Percentiles rank a stretch among this genome's conserved stretches.
Evolutionary conservation across 2,329 filamentous ascomycete genomes (phyloP).

Genomic region (Xylariales sp.): DNA sequence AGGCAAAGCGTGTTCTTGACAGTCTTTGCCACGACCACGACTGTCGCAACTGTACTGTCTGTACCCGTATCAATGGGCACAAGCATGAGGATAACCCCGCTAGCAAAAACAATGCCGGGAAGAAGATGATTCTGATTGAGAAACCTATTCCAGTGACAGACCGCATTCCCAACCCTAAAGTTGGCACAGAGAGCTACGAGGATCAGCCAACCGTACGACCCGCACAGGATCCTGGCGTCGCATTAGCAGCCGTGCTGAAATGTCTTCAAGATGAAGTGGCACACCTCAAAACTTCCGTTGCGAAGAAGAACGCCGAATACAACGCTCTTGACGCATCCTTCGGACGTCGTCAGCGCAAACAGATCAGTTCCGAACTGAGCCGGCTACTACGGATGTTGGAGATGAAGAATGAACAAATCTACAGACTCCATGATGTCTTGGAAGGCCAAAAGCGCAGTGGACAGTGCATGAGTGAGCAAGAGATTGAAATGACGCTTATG

Average conservation of each 20-base stretch:
- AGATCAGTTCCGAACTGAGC: conserved; percentile 57
- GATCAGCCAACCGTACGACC: conserved; percentile 59
- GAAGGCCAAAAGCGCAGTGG: conserved; percentile 70
- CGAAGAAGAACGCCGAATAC: conserved; percentile 57
- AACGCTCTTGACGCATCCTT: conserved; percentile 63
- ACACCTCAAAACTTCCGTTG: conserved; percentile 69
- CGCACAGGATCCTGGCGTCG: conserved; percentile 63
- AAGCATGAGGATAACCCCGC: conserved; percentile 24
- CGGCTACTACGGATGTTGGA: conserved; percentile 60
- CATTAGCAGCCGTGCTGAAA: conserved; percentile 81
- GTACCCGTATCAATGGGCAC: conserved; percentile 46
- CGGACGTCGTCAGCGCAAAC: conserved; percentile 59
- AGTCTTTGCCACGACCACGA: conserved; percentile 47
- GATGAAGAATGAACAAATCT: conserved; percentile 74
- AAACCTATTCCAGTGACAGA: conserved; percentile 65
- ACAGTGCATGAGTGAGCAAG: conserved; percentile 57
- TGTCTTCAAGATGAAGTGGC: conserved; percentile 73
- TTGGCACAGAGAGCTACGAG: conserved; percentile 30
- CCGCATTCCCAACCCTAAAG: conserved; percentile 42
- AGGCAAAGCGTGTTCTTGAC: conserved; percentile 50
- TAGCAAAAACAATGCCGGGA: conserved; percentile 41
- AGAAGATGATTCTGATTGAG: conserved; percentile 54
- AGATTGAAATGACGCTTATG: conserved; percentile 60
- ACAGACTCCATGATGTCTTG: conserved; percentile 77
- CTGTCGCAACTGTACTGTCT: conserved; percentile 53